A percentile compares a stretch with the other conserved stretches of the same genome.
Conservation (phyloP, 148 eudicot genomes). For the Nepenthes mirabilis region DNA sequence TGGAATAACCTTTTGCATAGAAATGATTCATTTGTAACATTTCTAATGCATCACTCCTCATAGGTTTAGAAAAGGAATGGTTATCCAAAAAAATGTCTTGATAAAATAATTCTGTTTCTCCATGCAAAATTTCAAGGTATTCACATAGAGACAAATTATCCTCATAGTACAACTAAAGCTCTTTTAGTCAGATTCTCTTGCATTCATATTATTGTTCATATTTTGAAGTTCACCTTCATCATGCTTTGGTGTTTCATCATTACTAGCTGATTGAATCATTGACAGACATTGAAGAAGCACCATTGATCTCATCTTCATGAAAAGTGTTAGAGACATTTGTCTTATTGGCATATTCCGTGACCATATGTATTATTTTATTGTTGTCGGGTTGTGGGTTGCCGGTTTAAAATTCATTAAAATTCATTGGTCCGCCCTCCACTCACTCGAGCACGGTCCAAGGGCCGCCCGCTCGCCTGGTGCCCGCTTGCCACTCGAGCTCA, state of each 20-base stretch:
- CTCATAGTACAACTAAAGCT: constrained; percentile 48
- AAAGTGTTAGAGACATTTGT: no score
- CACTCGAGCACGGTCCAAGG: no score
- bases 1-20: constrained; percentile 37
- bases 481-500: no score
- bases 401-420: no score
- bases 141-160: constrained; percentile 12
- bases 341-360: no score
- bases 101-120: constrained; percentile 17
- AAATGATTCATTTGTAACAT: constrained; percentile 13
- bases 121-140: constrained; percentile 16
- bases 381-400: no score
- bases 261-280: constrained; percentile 8
- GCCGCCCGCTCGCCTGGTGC: no score
- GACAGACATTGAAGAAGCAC: constrained; percentile 16
- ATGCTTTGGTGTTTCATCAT: constrained; percentile 10
- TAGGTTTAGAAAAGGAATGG: constrained; percentile 13
- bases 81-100: constrained; percentile 15
- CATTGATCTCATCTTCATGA: constrained; percentile 13
- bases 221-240: constrained; percentile 12
- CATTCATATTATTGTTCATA: constrained; percentile 10
- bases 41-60: constrained; percentile 15
- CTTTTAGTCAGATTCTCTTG: constrained; percentile 28
- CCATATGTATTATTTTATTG: no score
- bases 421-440: no score